phyloP scores from a whole-genome alignment of 495 filamentous ascomycete genomes.

The Lentithecium fluviatile region DNA sequence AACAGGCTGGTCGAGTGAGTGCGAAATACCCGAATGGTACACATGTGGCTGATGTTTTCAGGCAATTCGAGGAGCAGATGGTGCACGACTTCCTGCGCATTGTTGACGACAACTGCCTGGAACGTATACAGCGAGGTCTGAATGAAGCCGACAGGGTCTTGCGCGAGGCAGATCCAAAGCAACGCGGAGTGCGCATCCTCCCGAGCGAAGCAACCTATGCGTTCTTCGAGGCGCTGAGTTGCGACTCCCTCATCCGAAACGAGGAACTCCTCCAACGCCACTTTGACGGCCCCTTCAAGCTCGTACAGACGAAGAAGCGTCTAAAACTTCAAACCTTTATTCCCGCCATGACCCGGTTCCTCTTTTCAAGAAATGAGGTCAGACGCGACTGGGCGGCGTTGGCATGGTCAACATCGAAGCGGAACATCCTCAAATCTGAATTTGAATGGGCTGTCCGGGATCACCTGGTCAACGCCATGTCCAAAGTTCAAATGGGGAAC shows the following conservation, averaged over 20 bases:
- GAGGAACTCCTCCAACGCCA: conserved; percentile 52
- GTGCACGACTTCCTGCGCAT: conserved; percentile 56
- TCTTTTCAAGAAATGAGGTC: conserved; percentile 65
- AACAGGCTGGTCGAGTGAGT: conserved; percentile 51
- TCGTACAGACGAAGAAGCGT: conserved; percentile 68
- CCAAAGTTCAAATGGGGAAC: conserved; percentile 42
- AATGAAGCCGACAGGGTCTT: conserved; percentile 50
- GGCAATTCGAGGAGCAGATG: conserved; percentile 62
- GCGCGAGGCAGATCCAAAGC: conserved; percentile 48
- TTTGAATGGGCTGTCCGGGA: conserved; percentile 82
- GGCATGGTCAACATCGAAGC: conserved; percentile 61
- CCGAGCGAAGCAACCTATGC: conserved; percentile 54
- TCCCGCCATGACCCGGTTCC: conserved; percentile 75
- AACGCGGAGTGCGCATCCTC: conserved; percentile 52
- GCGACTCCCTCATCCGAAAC: conserved; percentile 57
- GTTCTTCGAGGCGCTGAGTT: conserved; percentile 65
- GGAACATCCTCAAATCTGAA: conserved; percentile 60
- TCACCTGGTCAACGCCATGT: conserved; percentile 52
- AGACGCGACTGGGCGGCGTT: conserved; percentile 66
- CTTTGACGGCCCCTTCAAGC: conserved; percentile 75
- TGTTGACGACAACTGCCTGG: conserved; percentile 59
- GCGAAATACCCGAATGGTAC: background rate
- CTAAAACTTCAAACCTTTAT: conserved; percentile 69
- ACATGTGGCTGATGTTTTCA: conserved; percentile 29
- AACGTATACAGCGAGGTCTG: conserved; percentile 61